Conservation (phyloP, 257 asterid species). For the Petrea volubilis region DNA sequence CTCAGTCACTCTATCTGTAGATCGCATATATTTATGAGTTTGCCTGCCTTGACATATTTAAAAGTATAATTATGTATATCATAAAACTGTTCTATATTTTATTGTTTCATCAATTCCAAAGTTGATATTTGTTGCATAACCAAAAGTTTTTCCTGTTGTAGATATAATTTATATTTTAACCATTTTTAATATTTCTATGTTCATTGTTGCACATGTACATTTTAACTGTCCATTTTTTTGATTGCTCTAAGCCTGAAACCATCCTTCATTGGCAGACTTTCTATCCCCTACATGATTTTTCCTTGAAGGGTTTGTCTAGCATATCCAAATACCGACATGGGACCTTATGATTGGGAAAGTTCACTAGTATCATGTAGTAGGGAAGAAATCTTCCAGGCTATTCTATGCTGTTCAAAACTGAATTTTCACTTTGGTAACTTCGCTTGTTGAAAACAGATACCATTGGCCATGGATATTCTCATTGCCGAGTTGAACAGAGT, state of each 20-base stretch:
- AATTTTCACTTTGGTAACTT: not conserved
- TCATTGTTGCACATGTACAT: not conserved
- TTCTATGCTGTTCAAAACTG: not conserved
- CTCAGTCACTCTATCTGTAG: no score
- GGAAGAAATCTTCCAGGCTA: not conserved
- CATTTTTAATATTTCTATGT: not conserved
- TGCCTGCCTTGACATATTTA: not conserved
- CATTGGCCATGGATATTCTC: conserved; percentile 74
- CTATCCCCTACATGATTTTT: no score
- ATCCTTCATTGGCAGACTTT: no score
- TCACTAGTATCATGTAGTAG: not conserved
- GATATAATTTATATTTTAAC: not conserved
- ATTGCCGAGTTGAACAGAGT: conserved; percentile 77
- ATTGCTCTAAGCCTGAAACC: conserved; percentile 1
- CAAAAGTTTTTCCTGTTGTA: not conserved
- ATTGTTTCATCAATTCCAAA: not conserved
- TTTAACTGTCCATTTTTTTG: not conserved
- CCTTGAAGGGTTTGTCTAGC: no score
- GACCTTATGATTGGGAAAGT: conserved; percentile 2
- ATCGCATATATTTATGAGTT: no score
- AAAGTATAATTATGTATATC: not conserved
- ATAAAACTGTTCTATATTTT: not conserved
- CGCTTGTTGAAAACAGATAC: conserved; percentile 49
- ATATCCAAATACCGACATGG: not conserved
- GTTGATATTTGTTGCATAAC: not conserved